These are phyloP conservation scores for Syncephalastrum contaminatum DNA, from an alignment of 371 early-diverging fungal genomes.

Conservation along the genomic window DNA sequence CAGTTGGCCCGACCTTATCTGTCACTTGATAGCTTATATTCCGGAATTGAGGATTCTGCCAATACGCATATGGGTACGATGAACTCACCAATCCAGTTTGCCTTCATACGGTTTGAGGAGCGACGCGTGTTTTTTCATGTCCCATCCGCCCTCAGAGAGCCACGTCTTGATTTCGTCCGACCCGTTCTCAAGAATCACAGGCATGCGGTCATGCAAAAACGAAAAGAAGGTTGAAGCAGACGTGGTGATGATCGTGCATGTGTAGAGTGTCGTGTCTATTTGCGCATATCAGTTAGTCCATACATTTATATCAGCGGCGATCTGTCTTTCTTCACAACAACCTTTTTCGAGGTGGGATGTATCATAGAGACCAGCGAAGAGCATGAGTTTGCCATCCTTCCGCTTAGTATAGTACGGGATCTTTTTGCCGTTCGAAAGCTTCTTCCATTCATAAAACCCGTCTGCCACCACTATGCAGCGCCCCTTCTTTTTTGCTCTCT, in stretches of 20 bases:
- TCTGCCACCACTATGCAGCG: slow-evolving; percentile 71
- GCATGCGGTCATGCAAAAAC: slow-evolving; percentile 75
- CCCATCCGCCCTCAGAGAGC: slow-evolving; percentile 58
- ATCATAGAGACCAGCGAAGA: slow-evolving; percentile 65
- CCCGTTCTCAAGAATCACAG: slow-evolving; percentile 61
- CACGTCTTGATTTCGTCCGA: slow-evolving; percentile 47
- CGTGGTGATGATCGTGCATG: slow-evolving; percentile 66
- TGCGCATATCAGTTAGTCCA: background rate
- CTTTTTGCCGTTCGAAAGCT: slow-evolving; percentile 42
- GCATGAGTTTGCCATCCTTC: slow-evolving; percentile 57
- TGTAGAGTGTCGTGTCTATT: slow-evolving; percentile 18
- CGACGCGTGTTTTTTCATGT: slow-evolving; percentile 20
- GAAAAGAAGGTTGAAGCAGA: slow-evolving; percentile 40
- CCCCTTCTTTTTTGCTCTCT: slow-evolving; percentile 48
- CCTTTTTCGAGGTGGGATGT: slow-evolving; percentile 32
- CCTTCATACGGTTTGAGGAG: slow-evolving; percentile 59
- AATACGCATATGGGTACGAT: background rate
- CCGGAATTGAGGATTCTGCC: too few relatives aligned
- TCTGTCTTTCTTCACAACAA: background rate
- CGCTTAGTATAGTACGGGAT: slow-evolving; percentile 60
- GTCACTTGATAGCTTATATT: slow-evolving; percentile 41
- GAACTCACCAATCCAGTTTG: slow-evolving; percentile 40
- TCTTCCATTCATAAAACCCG: slow-evolving; percentile 78
- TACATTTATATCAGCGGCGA: background rate
- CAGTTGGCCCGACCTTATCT: slow-evolving; percentile 34